Conservation (phyloP, 2,329 filamentous ascomycete species). For the Calonectria pseudoturangicola region DNA sequence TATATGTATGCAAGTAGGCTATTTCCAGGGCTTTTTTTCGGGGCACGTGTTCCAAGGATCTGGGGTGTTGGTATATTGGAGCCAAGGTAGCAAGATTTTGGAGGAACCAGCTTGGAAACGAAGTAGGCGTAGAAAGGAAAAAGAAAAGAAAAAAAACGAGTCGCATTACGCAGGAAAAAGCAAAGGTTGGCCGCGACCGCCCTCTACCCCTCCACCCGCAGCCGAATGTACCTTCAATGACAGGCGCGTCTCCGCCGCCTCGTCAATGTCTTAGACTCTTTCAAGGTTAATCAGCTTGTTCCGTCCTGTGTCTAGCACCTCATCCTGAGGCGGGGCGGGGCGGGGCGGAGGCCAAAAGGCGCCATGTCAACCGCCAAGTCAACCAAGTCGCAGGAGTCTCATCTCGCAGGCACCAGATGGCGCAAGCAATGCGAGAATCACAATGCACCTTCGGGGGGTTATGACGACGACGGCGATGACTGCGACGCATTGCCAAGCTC, state of each 20-base stretch:
- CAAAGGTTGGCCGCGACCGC: slow-evolving; percentile 26
- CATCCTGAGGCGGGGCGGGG: slow-evolving; percentile 44
- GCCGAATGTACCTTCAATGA: slow-evolving; percentile 10
- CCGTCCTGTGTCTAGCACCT: slow-evolving; percentile 39
- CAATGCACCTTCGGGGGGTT: slow-evolving; percentile 4
- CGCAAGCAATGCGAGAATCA: slow-evolving; percentile 17
- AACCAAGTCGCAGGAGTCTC: slow-evolving; percentile 6
- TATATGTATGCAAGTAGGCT: slow-evolving; percentile 5
- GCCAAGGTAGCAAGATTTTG: neutral
- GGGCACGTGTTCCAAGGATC: slow-evolving; percentile 38
- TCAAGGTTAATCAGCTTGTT: slow-evolving; percentile 38
- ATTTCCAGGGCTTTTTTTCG: slow-evolving; percentile 28
- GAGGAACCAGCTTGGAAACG: slow-evolving; percentile 25
- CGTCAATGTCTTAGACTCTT: slow-evolving; percentile 23
- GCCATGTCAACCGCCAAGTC: slow-evolving; percentile 24
- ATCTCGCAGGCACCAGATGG: slow-evolving; percentile 15
- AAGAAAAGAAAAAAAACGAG: slow-evolving; percentile 12
- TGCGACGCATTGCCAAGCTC: slow-evolving; percentile 22
- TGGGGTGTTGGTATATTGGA: slow-evolving; percentile 31
- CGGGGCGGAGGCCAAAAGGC: slow-evolving; percentile 44
- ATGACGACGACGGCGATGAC: slow-evolving; percentile 16
- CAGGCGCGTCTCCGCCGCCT: slow-evolving; percentile 5
- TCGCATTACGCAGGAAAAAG: slow-evolving; percentile 28
- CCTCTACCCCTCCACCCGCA: neutral
- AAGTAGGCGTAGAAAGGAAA: slow-evolving; percentile 12